Conservation (phyloP, 2,329 filamentous ascomycete species). For the Zymoseptoria crescenta region DNA sequence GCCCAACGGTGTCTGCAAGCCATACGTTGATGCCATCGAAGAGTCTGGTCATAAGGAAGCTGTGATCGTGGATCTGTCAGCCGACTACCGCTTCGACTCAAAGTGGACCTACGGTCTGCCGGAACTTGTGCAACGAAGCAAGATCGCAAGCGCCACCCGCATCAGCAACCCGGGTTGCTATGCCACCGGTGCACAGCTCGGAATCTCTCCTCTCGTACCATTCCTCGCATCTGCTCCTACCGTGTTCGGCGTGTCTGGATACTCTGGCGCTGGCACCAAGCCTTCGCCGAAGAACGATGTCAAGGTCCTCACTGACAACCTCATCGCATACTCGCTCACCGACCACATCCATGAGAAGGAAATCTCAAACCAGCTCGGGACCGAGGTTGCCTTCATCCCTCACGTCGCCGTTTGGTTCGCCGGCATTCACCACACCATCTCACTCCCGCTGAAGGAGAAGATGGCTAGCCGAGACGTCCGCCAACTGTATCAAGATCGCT, state of each 20-base stretch:
- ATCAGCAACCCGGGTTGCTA: slow-evolving; percentile 96
- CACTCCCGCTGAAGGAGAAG: slow-evolving; percentile 72
- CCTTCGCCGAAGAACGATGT: slow-evolving; percentile 91
- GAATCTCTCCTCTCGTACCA: slow-evolving; percentile 66
- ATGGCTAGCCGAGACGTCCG: slow-evolving; percentile 91
- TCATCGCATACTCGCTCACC: slow-evolving; percentile 84
- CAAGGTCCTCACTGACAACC: slow-evolving; percentile 70
- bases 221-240: slow-evolving; percentile 56
- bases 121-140: slow-evolving; percentile 68
- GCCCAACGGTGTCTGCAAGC: slow-evolving; percentile 89
- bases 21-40: slow-evolving; percentile 83
- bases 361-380: slow-evolving; percentile 70
- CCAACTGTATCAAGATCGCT: slow-evolving; percentile 91
- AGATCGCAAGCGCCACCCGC: slow-evolving; percentile 68
- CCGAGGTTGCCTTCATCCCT: slow-evolving; percentile 73
- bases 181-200: slow-evolving; percentile 84
- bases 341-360: slow-evolving; percentile 94
- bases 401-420: slow-evolving; percentile 97
- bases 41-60: slow-evolving; percentile 57
- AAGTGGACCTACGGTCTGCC: slow-evolving; percentile 86
- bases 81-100: slow-evolving; percentile 84
- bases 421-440: slow-evolving; percentile 87
- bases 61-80: slow-evolving; percentile 88
- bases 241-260: slow-evolving; percentile 86
- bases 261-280: slow-evolving; percentile 92